phyloP scores from a whole-genome alignment of 768 basidiomycete species.

The Amylocystis lapponica region DNA sequence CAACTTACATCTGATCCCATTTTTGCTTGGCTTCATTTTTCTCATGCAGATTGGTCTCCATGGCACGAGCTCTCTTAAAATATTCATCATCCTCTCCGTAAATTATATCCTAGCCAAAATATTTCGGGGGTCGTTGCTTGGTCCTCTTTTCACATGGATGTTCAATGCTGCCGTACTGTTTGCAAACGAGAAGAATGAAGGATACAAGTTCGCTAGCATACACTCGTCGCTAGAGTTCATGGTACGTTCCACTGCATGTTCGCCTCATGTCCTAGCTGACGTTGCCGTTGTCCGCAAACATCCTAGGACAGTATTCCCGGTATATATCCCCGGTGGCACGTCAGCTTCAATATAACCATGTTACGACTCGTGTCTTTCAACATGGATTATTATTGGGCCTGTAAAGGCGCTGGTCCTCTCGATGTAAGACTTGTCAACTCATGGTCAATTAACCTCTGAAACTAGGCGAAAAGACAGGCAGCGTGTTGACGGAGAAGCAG shows the following conservation, averaged over 20 bases:
- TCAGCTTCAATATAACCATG: slow-evolving; percentile 95
- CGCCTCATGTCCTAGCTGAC: background rate
- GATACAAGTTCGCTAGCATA: slow-evolving; percentile 62
- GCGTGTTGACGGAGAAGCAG: slow-evolving; percentile 48
- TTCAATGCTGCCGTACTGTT: slow-evolving; percentile 76
- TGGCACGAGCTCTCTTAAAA: slow-evolving; percentile 75
- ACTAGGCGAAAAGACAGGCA: slow-evolving; percentile 22
- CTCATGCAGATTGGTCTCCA: slow-evolving; percentile 70
- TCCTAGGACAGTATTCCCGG: slow-evolving; percentile 62
- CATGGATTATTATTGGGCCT: slow-evolving; percentile 91
- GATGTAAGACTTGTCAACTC: slow-evolving; percentile 34
- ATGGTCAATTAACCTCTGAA: background rate
- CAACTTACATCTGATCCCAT: slow-evolving; percentile 41
- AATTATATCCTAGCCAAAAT: slow-evolving; percentile 65
- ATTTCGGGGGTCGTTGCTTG: slow-evolving; percentile 36
- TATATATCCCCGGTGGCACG: slow-evolving; percentile 86
- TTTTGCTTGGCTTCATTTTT: slow-evolving; percentile 55
- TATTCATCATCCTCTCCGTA: slow-evolving; percentile 57
- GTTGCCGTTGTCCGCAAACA: background rate
- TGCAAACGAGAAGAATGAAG: slow-evolving; percentile 65
- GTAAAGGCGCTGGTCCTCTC: slow-evolving; percentile 28
- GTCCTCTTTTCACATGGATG: slow-evolving; percentile 61
- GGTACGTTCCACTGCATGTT: slow-evolving; percentile 38
- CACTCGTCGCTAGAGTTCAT: slow-evolving; percentile 50
- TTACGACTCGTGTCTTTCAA: slow-evolving; percentile 88